Evolutionary conservation across 345 rosid species (phyloP).

Genomic region (Acer saccharum): DNA sequence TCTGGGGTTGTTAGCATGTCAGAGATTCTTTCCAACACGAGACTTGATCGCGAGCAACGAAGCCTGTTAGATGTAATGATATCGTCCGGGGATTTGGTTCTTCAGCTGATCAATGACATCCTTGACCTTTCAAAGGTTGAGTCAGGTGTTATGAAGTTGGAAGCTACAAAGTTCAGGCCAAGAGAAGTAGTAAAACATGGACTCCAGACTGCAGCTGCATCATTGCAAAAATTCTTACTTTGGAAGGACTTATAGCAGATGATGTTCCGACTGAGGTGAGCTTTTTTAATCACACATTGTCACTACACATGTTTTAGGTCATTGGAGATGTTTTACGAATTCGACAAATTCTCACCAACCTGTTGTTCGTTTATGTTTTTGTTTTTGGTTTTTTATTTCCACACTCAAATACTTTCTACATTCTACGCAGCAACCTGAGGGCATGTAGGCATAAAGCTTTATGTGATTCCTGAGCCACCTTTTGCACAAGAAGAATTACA

Average conservation of each 20-base stretch:
- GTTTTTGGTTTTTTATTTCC: neutral
- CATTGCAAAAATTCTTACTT: slow-evolving; percentile 67
- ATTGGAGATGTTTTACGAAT: slow-evolving; percentile 94
- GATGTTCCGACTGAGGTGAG: slow-evolving; percentile 89
- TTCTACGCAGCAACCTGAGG: slow-evolving; percentile 83
- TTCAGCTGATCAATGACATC: slow-evolving; percentile 90
- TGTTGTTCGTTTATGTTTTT: neutral
- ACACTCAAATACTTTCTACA: neutral
- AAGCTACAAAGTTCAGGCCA: slow-evolving; percentile 91
- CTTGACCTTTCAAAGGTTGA: slow-evolving; percentile 99
- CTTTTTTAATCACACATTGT: neutral
- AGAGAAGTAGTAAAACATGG: slow-evolving; percentile 93
- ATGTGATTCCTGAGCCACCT: slow-evolving; percentile 69
- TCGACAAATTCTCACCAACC: slow-evolving; percentile 89
- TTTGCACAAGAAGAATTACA: slow-evolving; percentile 41
- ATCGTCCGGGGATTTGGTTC: slow-evolving; percentile 94
- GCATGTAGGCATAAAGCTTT: slow-evolving; percentile 78
- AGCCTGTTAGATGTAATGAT: slow-evolving; percentile 83
- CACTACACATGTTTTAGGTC: no score
- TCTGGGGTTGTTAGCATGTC: slow-evolving; percentile 96
- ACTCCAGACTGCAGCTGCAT: slow-evolving; percentile 95
- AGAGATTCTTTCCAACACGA: slow-evolving; percentile 81
- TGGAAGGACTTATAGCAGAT: slow-evolving; percentile 83
- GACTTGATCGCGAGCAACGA: slow-evolving; percentile 77
- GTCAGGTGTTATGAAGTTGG: slow-evolving; percentile 97